These are phyloP conservation scores for Stellera chamaejasme DNA, from an alignment of 345 rosid genomes.

Conservation along the genomic window DNA sequence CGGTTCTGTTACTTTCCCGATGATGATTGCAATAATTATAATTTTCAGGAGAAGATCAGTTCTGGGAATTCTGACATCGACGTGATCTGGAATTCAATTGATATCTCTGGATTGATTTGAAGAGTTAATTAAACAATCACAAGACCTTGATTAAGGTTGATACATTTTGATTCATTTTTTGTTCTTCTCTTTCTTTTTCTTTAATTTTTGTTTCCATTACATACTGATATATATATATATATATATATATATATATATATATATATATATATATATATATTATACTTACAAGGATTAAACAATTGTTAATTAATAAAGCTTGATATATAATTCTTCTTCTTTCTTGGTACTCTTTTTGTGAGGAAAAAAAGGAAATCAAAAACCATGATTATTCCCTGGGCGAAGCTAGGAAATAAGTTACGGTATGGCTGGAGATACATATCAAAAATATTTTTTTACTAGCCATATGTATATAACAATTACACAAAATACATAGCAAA, in stretches of 20 bases:
- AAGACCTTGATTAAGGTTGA: conserved; percentile 20
- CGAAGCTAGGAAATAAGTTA: too few relatives aligned
- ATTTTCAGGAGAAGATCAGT: conserved; percentile 14
- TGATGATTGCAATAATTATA: conserved; percentile 18
- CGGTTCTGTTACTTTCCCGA: conserved; percentile 20
- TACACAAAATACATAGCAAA: too few relatives aligned
- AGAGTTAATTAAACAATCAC: not conserved
- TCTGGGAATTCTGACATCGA: conserved; percentile 31
- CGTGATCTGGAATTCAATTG: conserved; percentile 42
- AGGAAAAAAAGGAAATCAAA: too few relatives aligned
- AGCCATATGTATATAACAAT: too few relatives aligned
- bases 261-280: too few relatives aligned
- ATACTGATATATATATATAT: not conserved
- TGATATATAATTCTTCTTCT: too few relatives aligned
- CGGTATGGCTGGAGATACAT: too few relatives aligned
- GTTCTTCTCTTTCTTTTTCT: not conserved
- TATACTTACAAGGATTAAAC: not conserved
- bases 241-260: too few relatives aligned
- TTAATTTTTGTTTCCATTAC: not conserved
- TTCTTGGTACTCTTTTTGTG: too few relatives aligned
- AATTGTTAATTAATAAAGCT: too few relatives aligned
- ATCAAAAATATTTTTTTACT: too few relatives aligned
- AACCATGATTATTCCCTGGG: too few relatives aligned
- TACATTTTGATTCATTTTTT: not conserved
- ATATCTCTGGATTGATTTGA: conserved; percentile 46